Evolutionary conservation across 129 eudicot genomes (phyloP).

Genomic region (Saussurea involucrata): DNA sequence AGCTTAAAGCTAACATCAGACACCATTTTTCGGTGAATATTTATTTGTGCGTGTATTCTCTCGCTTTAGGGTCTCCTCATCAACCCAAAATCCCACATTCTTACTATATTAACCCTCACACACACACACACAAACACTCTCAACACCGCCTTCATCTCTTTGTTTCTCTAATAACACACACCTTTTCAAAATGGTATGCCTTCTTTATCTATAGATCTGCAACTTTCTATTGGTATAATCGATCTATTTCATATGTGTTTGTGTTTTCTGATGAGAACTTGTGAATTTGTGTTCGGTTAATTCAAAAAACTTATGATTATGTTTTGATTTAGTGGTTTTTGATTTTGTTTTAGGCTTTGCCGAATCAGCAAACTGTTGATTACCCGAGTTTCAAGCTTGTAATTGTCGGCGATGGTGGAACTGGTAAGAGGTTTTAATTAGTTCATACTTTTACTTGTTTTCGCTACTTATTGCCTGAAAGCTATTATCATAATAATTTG

Average conservation of each 20-base stretch:
- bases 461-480: not conserved
- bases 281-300: not conserved
- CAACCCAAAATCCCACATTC: constrained; percentile 17
- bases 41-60: not conserved
- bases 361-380: constrained; percentile 49
- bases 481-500: not conserved
- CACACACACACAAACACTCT: not conserved
- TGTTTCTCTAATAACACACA: not conserved
- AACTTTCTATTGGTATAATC: not conserved
- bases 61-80: constrained; percentile 18
- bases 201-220: constrained; percentile 9
- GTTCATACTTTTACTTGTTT: not conserved
- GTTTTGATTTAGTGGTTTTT: not conserved
- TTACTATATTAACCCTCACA: constrained; percentile 2
- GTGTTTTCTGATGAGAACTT: not conserved
- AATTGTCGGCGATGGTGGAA: constrained; percentile 57
- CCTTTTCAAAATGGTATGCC: constrained; percentile 4
- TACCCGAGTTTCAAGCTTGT: constrained; percentile 63
- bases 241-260: not conserved
- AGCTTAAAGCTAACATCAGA: constrained; percentile 21
- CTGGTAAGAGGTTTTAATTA: constrained; percentile 27
- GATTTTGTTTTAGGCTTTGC: constrained; percentile 39
- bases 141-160: constrained; percentile 1
- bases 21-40: constrained; percentile 15
- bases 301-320: not conserved